A percentile compares a stretch with the other conserved stretches of the same genome.
Evolutionary conservation across 176 grass and related monocot species (phyloP).

Genomic region (Oryza meridionalis): DNA sequence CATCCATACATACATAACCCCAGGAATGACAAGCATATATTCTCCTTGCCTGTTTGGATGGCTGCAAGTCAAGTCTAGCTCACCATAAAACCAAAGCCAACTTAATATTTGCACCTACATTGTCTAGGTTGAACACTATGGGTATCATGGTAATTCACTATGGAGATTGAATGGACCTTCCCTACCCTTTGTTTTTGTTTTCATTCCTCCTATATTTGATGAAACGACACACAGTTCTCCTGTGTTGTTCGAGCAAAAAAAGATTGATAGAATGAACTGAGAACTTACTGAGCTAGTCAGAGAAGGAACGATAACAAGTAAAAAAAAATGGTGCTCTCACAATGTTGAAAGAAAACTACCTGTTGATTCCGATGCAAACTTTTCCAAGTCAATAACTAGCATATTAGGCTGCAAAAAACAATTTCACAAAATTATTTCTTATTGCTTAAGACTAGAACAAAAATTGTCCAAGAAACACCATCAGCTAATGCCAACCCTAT

Average conservation of each 20-base stretch:
- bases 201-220: no score
- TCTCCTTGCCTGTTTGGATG: background rate
- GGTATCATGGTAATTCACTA: background rate
- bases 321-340: conserved; percentile 3
- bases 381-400: conserved; percentile 97
- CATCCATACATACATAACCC: background rate
- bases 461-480: background rate
- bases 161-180: background rate
- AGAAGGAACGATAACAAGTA: background rate
- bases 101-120: background rate
- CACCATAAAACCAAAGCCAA: background rate
- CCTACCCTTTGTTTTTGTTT: no score
- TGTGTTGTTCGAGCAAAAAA: no score
- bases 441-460: conserved; percentile 19
- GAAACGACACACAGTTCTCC: no score
- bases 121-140: background rate
- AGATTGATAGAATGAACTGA: background rate
- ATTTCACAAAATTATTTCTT: conserved; percentile 3
- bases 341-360: conserved; percentile 48
- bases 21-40: background rate
- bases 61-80: conserved; percentile 1
- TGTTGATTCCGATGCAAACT: conserved; percentile 67
- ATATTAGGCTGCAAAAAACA: conserved; percentile 83
- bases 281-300: background rate
- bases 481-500: background rate